Base-by-base conservation (phyloP, 192 early-diverging fungal genomes). In the Linderina pennispora region DNA sequence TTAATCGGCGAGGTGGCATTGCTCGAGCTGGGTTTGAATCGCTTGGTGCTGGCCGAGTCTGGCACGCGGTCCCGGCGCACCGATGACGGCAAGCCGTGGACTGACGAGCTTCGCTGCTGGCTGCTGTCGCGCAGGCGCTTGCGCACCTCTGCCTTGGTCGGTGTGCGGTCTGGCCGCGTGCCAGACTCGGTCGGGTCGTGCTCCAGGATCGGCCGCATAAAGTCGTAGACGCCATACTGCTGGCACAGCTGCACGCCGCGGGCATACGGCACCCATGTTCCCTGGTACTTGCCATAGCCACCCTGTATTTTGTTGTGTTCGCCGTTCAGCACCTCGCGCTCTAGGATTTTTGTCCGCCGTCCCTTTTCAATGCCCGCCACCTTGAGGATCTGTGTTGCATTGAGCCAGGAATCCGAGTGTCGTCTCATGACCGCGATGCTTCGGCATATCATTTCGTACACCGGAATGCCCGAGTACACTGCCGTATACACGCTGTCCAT, bases 221-320 rank as follows among this genome's bases (percentile, higher is more conserved):
- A 35, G 4, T 75, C 45, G 38, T 85, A 76, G 9, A 96, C 90
- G n/a, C 71, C 66, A 57, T 90, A 97, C 39, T 86, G 80, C 46
- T 75, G 44, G 16, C 92, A 92, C 1, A 99, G 62, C 35, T 80
- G 69, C 5, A 88, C 77, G n/a, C 87, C 92, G 9, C 88, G 77
- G 25, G 78, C 76, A 58, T 85, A 89, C 2, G 96, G 96, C 6
- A 99, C 83, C 82, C 84, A 86, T 6, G 81, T 91, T 56, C 96
- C 95, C 76, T 94, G 96, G 62, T 97, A 98, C 75, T 94, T 95
- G 45, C 94, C 94, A 62, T 97, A 97, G 10, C 97, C 97, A 11
- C 97, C 97, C 59, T 97, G 94, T 13, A 99, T 87, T 58, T 97
- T 97, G 45, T 99, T 94, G 55, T 92, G 92, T 35, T 78, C 71